Percentiles rank a stretch among this genome's conserved stretches.
phyloP scores from a whole-genome alignment of 176 grass and related monocot species.

The Neostapfia colusana region DNA sequence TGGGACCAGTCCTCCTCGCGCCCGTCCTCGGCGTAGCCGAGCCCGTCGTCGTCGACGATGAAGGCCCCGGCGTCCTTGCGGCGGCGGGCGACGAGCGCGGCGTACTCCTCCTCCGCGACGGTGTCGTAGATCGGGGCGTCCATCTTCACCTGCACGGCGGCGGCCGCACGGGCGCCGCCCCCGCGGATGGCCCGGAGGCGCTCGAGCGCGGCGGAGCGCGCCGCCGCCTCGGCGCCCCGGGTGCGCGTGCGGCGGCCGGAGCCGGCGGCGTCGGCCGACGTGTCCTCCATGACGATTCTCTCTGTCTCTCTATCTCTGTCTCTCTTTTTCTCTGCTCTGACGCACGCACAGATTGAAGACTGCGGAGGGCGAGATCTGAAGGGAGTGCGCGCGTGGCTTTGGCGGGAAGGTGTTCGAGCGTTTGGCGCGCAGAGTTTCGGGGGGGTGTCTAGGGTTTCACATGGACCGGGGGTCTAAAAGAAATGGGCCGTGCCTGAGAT shows the following conservation, averaged over 20 bases:
- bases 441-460: conserved; percentile 35
- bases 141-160: conserved; percentile 59
- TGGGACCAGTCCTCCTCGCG: conserved; percentile 94
- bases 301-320: neutral
- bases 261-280: conserved; percentile 33
- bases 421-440: conserved; percentile 49
- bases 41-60: conserved; percentile 85
- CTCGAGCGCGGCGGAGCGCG: conserved; percentile 63
- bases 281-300: conserved; percentile 40
- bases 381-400: conserved; percentile 17
- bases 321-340: neutral
- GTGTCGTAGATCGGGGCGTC: conserved; percentile 95
- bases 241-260: conserved; percentile 62
- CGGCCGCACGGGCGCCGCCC: conserved; percentile 40
- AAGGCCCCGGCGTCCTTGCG: conserved; percentile 60
- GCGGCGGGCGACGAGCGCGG: conserved; percentile 75
- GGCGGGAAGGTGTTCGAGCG: conserved; percentile 53
- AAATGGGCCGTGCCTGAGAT: neutral
- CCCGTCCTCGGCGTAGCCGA: conserved; percentile 87
- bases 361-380: neutral
- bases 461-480: neutral
- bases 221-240: conserved; percentile 48
- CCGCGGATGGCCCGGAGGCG: conserved; percentile 54
- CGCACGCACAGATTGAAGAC: neutral
- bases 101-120: conserved; percentile 78